A percentile compares a stretch with the other conserved stretches of the same genome.
Conservation (phyloP, 1,284 basidiomycete species). For the Malassezia sympodialis region DNA sequence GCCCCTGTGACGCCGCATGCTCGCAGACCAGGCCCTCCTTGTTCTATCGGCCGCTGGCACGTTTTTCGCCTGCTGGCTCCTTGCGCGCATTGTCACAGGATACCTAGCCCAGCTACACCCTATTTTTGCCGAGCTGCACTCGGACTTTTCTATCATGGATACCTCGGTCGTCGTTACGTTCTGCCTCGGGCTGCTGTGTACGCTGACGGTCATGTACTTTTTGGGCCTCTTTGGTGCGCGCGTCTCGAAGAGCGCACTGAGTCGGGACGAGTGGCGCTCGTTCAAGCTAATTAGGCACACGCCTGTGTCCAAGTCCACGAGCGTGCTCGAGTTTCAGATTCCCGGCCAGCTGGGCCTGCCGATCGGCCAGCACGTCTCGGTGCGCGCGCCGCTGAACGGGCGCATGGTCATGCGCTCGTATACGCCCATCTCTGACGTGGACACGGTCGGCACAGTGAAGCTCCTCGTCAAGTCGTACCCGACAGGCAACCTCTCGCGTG, state of each 20-base stretch:
- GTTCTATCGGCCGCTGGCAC: conserved; percentile 26
- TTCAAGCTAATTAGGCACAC: conserved; percentile 74
- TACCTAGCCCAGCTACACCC: conserved; percentile 20
- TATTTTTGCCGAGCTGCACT: conserved; percentile 26
- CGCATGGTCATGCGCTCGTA: conserved; percentile 84
- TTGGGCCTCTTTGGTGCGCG: conserved; percentile 6
- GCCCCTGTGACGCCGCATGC: not conserved
- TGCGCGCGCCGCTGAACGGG: conserved; percentile 79
- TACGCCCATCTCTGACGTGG: conserved; percentile 85
- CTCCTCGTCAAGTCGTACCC: conserved; percentile 96
- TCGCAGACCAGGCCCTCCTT: conserved; percentile 23
- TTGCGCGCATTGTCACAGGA: not conserved
- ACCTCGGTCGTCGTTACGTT: conserved; percentile 34
- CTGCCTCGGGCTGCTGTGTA: conserved; percentile 30
- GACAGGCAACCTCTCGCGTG: conserved; percentile 84
- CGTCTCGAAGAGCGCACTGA: conserved; percentile 56
- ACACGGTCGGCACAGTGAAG: conserved; percentile 85
- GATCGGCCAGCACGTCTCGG: conserved; percentile 88
- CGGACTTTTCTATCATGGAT: conserved; percentile 38
- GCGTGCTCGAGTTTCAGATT: conserved; percentile 61
- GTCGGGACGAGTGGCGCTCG: conserved; percentile 66
- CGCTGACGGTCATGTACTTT: conserved; percentile 32
- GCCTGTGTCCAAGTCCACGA: conserved; percentile 84
- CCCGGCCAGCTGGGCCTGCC: conserved; percentile 78
- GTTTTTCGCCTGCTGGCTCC: conserved; percentile 19